phyloP scores from a whole-genome alignment of 495 filamentous ascomycete species.

The Massariosphaeria phaeospora region DNA sequence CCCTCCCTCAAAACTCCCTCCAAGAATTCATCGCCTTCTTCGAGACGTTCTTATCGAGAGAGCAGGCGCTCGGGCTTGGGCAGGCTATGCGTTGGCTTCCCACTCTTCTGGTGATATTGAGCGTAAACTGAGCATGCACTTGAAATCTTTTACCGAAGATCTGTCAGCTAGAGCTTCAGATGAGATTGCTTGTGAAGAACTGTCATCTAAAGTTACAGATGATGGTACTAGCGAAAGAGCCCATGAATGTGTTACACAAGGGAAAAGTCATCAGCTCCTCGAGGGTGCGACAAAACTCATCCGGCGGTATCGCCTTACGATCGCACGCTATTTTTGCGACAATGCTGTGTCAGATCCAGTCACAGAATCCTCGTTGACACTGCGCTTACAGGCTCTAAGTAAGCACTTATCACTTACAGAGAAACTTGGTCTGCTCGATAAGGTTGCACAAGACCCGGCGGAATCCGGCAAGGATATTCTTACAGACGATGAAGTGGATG shows the following conservation, averaged over 20 bases:
- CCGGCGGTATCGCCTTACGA: slow-evolving; percentile 16
- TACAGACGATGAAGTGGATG: background rate
- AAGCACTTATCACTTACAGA: slow-evolving; percentile 10
- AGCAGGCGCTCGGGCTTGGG: slow-evolving; percentile 10
- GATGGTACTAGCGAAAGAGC: background rate
- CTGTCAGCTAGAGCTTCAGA: too few species aligned
- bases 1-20: slow-evolving; percentile 18
- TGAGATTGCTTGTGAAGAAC: too few species aligned
- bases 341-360: slow-evolving; percentile 8
- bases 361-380: background rate
- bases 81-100: slow-evolving; percentile 6
- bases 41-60: slow-evolving; percentile 12
- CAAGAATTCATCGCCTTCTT: slow-evolving; percentile 21
- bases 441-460: background rate
- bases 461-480: background rate
- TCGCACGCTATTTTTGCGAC: slow-evolving; percentile 14
- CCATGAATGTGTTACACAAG: too few species aligned
- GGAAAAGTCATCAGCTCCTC: too few species aligned
- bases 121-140: background rate
- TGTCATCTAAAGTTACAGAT: too few species aligned
- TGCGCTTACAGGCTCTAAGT: slow-evolving; percentile 2
- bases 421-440: slow-evolving; percentile 2
- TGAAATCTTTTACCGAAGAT: too few species aligned
- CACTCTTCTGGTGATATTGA: slow-evolving; percentile 2
- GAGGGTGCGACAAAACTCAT: slow-evolving; percentile 16